Base-by-base conservation (phyloP, 768 basidiomycete genomes). In the Suillus paluster region DNA sequence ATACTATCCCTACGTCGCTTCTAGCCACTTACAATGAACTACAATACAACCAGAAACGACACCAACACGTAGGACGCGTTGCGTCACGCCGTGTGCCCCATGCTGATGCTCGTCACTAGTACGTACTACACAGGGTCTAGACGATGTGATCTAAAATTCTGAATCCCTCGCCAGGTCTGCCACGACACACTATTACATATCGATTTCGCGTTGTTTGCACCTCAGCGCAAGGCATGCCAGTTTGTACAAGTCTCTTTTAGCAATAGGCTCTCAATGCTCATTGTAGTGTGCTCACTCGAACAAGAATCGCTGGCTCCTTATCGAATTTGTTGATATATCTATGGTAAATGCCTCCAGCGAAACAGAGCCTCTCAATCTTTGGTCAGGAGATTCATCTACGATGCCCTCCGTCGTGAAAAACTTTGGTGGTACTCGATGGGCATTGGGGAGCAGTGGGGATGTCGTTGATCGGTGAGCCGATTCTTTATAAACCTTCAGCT, bases 271-370 rank as follows among this genome's bases (percentile, higher is more conserved):
- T 6, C 12, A 10, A n/a, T n/a, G n/a, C n/a, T n/a, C n/a, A n/a
- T n/a, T n/a, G n/a, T 19, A n/a, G 27, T 27, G 5, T 30, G 27
- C 27, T 50, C 10, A 30, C 17, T 30, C 57, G 27, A 60, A 49
- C 19, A 64, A 94, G 93, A 95, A 95, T 72, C 85, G 94, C 42
- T 95, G 94, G 91, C 75, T 96, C 12, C 85, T 97, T 38, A 87
- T 95, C 59, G 94, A 97, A 74, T 88, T 96, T 69, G 83, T 50
- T 1, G 49, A 50, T 1, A 50, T 84, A 10, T 72, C 76, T 23
- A 42, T 41, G 57, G 63, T 23, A 58, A 42, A 61, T 27, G 50
- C 54, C 58, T 63, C 49, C 73, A 55, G 36, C 60, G 39, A 62
- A 64, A 21, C n/a, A 4, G 50, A 34, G 12, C 30, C 48, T 46